A percentile compares a stretch with the other conserved stretches of the same genome.
Evolutionary conservation across 495 filamentous ascomycete species (phyloP).

Genomic region (Tuber brumale): DNA sequence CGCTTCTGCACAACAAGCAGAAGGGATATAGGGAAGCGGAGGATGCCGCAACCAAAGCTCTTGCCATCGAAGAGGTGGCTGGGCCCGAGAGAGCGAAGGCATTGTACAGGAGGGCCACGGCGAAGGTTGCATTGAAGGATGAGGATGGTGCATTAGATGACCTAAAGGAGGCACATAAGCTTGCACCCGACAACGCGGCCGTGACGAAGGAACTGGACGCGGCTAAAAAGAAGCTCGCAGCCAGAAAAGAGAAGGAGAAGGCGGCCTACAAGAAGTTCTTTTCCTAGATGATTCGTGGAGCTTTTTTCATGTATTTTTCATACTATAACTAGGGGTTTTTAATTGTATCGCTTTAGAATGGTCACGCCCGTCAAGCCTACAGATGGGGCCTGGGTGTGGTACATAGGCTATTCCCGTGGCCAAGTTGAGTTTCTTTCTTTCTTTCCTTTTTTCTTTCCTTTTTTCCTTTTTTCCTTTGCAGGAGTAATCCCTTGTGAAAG

Average conservation of each 20-base stretch:
- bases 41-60: constrained; percentile 63
- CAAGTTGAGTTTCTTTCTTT: neutral
- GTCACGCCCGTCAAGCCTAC: neutral
- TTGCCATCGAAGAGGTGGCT: constrained; percentile 54
- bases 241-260: constrained; percentile 76
- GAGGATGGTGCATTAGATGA: constrained; percentile 76
- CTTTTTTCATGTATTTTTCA: constrained; percentile 12
- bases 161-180: constrained; percentile 66
- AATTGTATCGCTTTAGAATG: constrained; percentile 7
- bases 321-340: neutral
- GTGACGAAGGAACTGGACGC: constrained; percentile 65
- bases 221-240: constrained; percentile 68
- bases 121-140: constrained; percentile 66
- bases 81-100: constrained; percentile 80
- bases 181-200: constrained; percentile 69
- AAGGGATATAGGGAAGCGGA: constrained; percentile 61
- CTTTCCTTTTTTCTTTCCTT: neutral
- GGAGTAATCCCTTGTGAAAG: neutral
- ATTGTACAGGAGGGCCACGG: constrained; percentile 71
- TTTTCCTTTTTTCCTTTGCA: neutral
- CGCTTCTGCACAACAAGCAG: constrained; percentile 75
- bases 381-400: neutral
- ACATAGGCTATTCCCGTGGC: neutral
- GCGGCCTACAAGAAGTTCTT: constrained; percentile 87
- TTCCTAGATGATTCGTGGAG: constrained; percentile 27